These are phyloP conservation scores for Porcisia deanei DNA, from an alignment of 208 protist species.

Conservation along the genomic window DNA sequence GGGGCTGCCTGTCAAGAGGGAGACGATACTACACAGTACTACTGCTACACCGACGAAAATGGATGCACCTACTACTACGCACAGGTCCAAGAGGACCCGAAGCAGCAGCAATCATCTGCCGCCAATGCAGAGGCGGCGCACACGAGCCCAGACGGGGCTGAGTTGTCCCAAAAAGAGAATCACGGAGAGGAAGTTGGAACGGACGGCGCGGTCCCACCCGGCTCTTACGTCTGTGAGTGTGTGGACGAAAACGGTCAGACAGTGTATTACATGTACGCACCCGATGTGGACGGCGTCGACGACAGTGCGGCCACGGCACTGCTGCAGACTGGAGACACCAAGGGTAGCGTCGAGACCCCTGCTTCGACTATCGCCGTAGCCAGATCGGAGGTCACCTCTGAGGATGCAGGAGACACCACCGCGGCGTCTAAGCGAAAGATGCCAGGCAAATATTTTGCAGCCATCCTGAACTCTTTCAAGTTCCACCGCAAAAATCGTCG, in stretches of 20 bases:
- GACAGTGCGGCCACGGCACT: neutral
- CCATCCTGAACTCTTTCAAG: slow-evolving; percentile 27
- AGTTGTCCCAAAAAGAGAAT: neutral
- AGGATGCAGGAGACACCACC: neutral
- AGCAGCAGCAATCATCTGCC: slow-evolving; percentile 15
- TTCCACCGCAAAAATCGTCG: slow-evolving; percentile 6
- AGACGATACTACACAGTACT: slow-evolving; percentile 35
- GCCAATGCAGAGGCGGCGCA: neutral
- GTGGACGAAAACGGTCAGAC: slow-evolving; percentile 44
- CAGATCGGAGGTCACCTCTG: slow-evolving; percentile 14
- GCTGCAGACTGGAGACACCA: neutral
- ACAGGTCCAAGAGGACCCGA: slow-evolving; percentile 26
- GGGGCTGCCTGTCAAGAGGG: neutral
- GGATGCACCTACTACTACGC: slow-evolving; percentile 52
- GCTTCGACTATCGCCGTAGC: slow-evolving; percentile 8
- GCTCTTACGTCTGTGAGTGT: slow-evolving; percentile 37
- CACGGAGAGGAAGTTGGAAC: neutral
- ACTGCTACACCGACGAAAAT: slow-evolving; percentile 61
- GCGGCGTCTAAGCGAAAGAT: slow-evolving; percentile 14
- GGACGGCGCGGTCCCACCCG: neutral
- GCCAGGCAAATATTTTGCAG: slow-evolving; percentile 9
- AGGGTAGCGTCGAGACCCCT: neutral
- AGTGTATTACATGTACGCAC: slow-evolving; percentile 35
- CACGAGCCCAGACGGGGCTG: neutral
- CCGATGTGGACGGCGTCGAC: slow-evolving; percentile 9